These are phyloP conservation scores for Calocybe cyanea DNA, from an alignment of 768 basidiomycete species.

Conservation along the genomic window DNA sequence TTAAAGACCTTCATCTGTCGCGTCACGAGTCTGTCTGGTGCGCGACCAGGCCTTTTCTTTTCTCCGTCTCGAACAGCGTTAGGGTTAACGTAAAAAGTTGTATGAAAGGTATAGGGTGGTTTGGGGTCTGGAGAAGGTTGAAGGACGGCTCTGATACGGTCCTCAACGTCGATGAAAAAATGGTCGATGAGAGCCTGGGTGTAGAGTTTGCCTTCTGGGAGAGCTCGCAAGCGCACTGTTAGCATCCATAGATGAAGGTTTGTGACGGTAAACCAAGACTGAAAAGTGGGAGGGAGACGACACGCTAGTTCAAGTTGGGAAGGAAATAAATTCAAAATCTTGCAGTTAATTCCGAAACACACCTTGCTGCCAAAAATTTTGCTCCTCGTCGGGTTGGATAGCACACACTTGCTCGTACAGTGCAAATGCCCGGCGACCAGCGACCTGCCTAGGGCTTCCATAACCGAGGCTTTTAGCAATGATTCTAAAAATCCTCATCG, in stretches of 20 bases:
- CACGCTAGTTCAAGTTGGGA: conserved; percentile 50
- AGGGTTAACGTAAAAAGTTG: conserved; percentile 45
- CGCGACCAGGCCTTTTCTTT: conserved; percentile 31
- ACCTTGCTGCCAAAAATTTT: conserved; percentile 65
- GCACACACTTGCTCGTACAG: conserved; percentile 59
- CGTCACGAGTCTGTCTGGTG: conserved; percentile 75
- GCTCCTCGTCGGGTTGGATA: conserved; percentile 54
- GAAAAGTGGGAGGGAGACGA: conserved; percentile 86
- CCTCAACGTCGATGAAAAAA: conserved; percentile 93
- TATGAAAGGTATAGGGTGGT: conserved; percentile 42
- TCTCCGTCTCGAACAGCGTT: conserved; percentile 23
- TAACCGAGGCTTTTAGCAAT: conserved; percentile 57
- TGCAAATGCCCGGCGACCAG: conserved; percentile 52
- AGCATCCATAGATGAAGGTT: conserved; percentile 93
- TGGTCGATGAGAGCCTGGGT: conserved; percentile 87
- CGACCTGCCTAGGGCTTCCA: conserved; percentile 55
- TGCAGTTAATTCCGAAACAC: conserved; percentile 18
- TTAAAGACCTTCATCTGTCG: conserved; percentile 90
- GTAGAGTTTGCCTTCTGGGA: conserved; percentile 69
- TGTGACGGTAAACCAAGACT: conserved; percentile 94
- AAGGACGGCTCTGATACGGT: conserved; percentile 79
- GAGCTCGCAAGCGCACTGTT: conserved; percentile 80
- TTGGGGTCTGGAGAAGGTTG: conserved; percentile 46
- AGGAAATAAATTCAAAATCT: conserved; percentile 1
- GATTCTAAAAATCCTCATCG: conserved; percentile 41